Base-by-base conservation (phyloP, 768 basidiomycete genomes). In the Collybia sordida region DNA sequence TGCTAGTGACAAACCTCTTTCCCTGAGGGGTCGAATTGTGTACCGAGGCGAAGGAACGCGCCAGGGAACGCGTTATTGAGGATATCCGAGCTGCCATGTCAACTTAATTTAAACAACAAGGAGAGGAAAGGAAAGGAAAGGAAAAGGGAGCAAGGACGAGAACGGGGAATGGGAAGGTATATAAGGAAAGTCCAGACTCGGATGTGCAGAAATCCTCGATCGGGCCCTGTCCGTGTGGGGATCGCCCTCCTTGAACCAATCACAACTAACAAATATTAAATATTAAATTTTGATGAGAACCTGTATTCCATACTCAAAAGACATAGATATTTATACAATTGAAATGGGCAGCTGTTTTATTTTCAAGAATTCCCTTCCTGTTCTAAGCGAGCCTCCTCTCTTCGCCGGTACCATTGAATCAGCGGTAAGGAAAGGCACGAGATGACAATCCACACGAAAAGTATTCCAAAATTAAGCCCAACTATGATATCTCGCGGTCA, bases 401-500 rank as follows among this genome's bases (percentile, higher is more conserved):
- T 31, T 31, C 31, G 31, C 14, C 31, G 31, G 31, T 31, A 52
- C 71, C 72, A 79, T 55, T 83, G 79, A 48, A 85, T 69, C 8
- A 81, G 42, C 3, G 75, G 67, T 1, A 86, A 64, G 3, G 81
- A 78, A 23, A 79, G 61, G 56, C 77, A 78, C 3, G 85, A 85
- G 18, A 86, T 61, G 4, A 59, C 61, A 2, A 75, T 66, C 85
- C 85, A 86, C 0, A 55, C 77, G 42, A 86, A 57, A 21, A 84
- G 71, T 2, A 88, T 67, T 11, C 81, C 83, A 55, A 86, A 84
- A 54, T 83, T 83, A 48, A 79, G 53, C 2, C 83, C 85, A 11
- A 87, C 85, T 85, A 49, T 4, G 14, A 31, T 11, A 31, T 31
- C 31, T 14, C 14, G 31, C 31, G 6, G 11, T 7, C 14, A 14